Percentiles rank a stretch among this genome's conserved stretches.
Conservation (phyloP, 148 eudicot species). For the Rhododendron simsii region DNA sequence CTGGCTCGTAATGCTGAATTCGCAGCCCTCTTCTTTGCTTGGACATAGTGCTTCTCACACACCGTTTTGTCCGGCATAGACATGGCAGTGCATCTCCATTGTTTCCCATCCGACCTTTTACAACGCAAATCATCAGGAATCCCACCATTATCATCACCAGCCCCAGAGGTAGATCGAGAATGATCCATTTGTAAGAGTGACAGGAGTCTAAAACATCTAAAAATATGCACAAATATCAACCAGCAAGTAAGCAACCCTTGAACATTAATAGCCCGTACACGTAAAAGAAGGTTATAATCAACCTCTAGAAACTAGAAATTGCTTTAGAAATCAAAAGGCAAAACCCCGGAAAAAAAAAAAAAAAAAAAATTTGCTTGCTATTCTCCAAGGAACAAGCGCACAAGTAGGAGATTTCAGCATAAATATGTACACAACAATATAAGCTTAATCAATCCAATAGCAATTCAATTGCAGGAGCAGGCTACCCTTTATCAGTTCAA, state of each 20-base stretch:
- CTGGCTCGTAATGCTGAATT: slow-evolving; percentile 89
- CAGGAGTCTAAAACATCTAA: neutral
- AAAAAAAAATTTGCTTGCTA: neutral
- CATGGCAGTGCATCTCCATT: slow-evolving; percentile 98
- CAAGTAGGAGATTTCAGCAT: neutral
- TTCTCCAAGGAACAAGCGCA: neutral
- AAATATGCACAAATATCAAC: neutral
- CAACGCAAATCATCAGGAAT: slow-evolving; percentile 92
- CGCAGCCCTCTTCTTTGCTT: slow-evolving; percentile 98
- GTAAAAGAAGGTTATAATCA: neutral
- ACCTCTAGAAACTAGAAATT: neutral
- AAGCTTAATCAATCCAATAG: neutral
- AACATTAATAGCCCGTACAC: neutral
- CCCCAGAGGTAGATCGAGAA: slow-evolving; percentile 34
- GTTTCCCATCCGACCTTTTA: slow-evolving; percentile 96
- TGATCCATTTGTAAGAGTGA: slow-evolving; percentile 42
- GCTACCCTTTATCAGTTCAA: neutral
- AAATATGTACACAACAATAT: neutral
- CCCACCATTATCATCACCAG: slow-evolving; percentile 61
- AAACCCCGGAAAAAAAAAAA: neutral
- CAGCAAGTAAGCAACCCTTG: slow-evolving; percentile 5
- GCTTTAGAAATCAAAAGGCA: neutral
- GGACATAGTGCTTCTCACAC: slow-evolving; percentile 94
- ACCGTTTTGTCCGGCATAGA: slow-evolving; percentile 98
- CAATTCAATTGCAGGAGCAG: neutral